Conservation (phyloP, 2,329 filamentous ascomycete genomes). For the Fusarium concolor region DNA sequence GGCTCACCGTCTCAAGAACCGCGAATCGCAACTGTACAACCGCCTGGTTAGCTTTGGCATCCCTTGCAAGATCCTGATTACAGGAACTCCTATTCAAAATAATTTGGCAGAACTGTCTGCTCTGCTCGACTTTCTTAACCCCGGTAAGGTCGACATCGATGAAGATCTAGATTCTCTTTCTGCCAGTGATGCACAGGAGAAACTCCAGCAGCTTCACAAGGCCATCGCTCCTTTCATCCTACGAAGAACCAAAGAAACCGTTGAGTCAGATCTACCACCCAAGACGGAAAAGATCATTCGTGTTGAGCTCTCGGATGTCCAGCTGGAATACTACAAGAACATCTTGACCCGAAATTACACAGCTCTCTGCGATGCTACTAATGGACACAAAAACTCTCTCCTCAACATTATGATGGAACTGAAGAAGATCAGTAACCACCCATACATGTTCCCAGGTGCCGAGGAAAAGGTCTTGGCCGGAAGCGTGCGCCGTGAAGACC, state of each 20-base stretch:
- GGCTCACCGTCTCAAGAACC: conserved; percentile 95
- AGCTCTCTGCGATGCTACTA: conserved; percentile 89
- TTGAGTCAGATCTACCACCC: conserved; percentile 94
- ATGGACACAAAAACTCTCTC: conserved; percentile 92
- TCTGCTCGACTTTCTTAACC: conserved; percentile 95
- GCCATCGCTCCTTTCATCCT: conserved; percentile 95
- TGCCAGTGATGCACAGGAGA: conserved; percentile 83
- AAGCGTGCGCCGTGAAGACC: conserved; percentile 85
- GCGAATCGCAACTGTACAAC: conserved; percentile 91
- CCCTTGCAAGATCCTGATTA: conserved; percentile 91
- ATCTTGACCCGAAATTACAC: conserved; percentile 97
- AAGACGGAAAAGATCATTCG: conserved; percentile 99
- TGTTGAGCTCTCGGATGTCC: conserved; percentile 94
- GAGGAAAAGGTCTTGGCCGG: conserved; percentile 89
- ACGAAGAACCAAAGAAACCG: conserved; percentile 95
- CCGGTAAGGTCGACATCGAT: conserved; percentile 91
- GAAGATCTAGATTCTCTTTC: conserved; percentile 86
- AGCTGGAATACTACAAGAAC: conserved; percentile 98
- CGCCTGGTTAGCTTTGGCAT: conserved; percentile 88
- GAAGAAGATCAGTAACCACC: conserved; percentile 99
- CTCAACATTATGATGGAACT: conserved; percentile 99
- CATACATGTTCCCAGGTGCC: conserved; percentile 95
- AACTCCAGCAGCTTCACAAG: conserved; percentile 85
- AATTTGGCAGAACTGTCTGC: conserved; percentile 93
- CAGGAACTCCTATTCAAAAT: conserved; percentile 97